Evolutionary conservation across 805 yeast genomes (phyloP).

Genomic region (Saccharomycopsis schoenii): DNA sequence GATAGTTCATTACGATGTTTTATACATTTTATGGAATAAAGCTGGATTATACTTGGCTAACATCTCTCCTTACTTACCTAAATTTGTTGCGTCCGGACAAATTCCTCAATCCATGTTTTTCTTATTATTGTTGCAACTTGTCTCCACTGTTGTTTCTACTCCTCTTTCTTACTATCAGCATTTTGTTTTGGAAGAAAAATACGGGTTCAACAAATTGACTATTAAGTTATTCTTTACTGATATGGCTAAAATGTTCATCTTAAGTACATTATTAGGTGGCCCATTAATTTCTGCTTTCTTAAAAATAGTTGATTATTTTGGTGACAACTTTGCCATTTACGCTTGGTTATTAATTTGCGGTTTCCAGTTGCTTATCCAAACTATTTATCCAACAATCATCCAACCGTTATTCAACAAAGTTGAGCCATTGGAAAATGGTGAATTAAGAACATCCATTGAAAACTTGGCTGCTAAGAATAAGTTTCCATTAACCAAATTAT

Average conservation of each 20-base stretch:
- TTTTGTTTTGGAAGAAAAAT: conserved; percentile 85
- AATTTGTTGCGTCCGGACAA: conserved; percentile 38
- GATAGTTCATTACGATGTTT: conserved; percentile 47
- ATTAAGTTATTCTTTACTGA: conserved; percentile 63
- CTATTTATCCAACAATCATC: conserved; percentile 74
- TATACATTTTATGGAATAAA: conserved; percentile 53
- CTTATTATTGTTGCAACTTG: conserved; percentile 37
- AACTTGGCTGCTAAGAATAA: conserved; percentile 60
- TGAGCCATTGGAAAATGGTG: conserved; percentile 84
- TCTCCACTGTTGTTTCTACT: conserved; percentile 44
- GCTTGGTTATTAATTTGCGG: conserved; percentile 60
- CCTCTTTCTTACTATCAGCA: conserved; percentile 71
- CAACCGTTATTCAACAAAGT: conserved; percentile 90
- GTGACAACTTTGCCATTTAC: conserved; percentile 74
- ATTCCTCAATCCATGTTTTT: conserved; percentile 68
- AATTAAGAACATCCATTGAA: conserved; percentile 73
- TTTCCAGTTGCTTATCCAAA: conserved; percentile 64
- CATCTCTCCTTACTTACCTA: conserved; percentile 21
- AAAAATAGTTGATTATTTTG: conserved; percentile 71
- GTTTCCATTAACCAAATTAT: conserved; percentile 81
- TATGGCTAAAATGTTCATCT: conserved; percentile 45
- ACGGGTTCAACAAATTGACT: conserved; percentile 88
- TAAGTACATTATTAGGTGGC: conserved; percentile 52
- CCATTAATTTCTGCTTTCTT: conserved; percentile 69
- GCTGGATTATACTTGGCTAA: conserved; percentile 28